Conservation (phyloP, 2,329 filamentous ascomycete species). For the Fusarium secorum region DNA sequence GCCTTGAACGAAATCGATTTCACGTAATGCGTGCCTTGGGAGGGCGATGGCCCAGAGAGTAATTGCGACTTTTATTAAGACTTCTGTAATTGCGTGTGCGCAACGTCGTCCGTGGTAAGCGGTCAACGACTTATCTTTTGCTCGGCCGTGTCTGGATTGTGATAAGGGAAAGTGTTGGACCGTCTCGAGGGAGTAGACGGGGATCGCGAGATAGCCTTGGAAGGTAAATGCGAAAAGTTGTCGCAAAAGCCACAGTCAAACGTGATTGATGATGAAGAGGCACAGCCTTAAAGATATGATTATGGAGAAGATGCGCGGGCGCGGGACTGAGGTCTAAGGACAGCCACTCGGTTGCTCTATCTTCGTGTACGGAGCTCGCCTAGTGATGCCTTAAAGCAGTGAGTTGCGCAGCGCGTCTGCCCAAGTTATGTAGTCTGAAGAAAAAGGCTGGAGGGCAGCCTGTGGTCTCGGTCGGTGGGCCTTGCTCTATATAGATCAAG, state of each 20-base stretch:
- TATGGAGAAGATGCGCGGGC: neutral
- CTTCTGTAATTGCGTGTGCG: constrained; percentile 4
- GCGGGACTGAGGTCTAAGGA: neutral
- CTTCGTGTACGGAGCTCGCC: constrained; percentile 23
- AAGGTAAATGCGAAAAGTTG: constrained; percentile 2
- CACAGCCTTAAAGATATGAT: constrained; percentile 19
- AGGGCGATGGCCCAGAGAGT: neutral
- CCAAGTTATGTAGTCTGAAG: constrained; percentile 2
- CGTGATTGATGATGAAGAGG: constrained; percentile 8
- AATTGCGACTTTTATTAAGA: constrained; percentile 12
- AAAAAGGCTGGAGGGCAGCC: constrained; percentile 8
- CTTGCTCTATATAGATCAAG: constrained; percentile 30
- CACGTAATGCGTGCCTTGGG: neutral
- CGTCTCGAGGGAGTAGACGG: neutral
- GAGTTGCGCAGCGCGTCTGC: constrained; percentile 23
- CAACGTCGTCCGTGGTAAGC: constrained; percentile 18
- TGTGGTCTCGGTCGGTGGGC: constrained; percentile 1
- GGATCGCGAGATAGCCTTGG: constrained; percentile 1
- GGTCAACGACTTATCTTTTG: constrained; percentile 5
- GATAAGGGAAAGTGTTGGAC: neutral
- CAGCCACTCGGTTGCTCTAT: constrained; percentile 13
- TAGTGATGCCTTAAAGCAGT: constrained; percentile 23
- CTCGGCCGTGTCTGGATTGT: constrained; percentile 6
- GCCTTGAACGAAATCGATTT: neutral
- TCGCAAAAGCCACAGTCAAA: constrained; percentile 16